Percentiles rank a stretch among this genome's conserved stretches.
These are phyloP conservation scores for Crithidia brevicula DNA, from an alignment of 208 protist species.

Conservation along the genomic window DNA sequence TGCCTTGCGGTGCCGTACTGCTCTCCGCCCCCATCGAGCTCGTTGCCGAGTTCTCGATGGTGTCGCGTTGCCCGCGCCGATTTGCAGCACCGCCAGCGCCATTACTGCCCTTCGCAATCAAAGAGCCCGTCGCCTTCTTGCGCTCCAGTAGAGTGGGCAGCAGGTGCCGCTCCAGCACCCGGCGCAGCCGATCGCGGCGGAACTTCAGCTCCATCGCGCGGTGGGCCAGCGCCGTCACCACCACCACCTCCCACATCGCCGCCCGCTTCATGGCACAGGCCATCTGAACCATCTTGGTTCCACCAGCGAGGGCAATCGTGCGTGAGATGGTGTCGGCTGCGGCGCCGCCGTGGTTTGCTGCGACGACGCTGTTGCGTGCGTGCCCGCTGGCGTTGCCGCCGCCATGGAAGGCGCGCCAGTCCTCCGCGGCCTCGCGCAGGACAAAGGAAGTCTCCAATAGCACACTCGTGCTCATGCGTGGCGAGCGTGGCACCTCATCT, in stretches of 20 bases:
- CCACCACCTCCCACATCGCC: slow-evolving; percentile 76
- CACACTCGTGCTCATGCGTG: slow-evolving; percentile 15
- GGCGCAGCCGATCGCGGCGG: slow-evolving; percentile 56
- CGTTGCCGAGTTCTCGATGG: not conserved
- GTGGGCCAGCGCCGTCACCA: slow-evolving; percentile 47
- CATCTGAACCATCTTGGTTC: slow-evolving; percentile 49
- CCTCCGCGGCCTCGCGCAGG: slow-evolving; percentile 34
- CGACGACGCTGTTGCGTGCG: slow-evolving; percentile 2
- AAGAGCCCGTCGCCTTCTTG: slow-evolving; percentile 44
- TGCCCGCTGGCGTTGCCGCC: not conserved
- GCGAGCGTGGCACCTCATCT: slow-evolving; percentile 6
- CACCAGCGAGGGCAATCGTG: slow-evolving; percentile 11
- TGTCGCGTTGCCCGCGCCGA: not conserved
- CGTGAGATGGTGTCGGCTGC: slow-evolving; percentile 13
- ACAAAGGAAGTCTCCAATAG: slow-evolving; percentile 21
- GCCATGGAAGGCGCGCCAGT: slow-evolving; percentile 20
- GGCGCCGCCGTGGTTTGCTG: not conserved
- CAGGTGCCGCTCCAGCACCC: slow-evolving; percentile 59
- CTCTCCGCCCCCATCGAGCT: slow-evolving; percentile 8
- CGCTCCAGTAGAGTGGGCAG: slow-evolving; percentile 68
- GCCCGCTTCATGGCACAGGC: slow-evolving; percentile 74
- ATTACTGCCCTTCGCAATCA: slow-evolving; percentile 30
- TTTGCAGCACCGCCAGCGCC: not conserved
- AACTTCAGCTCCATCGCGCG: slow-evolving; percentile 46
- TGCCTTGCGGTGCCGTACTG: slow-evolving; percentile 34